Conservation (phyloP, 2,329 filamentous ascomycete species). For the Coleophoma cylindrospora region DNA sequence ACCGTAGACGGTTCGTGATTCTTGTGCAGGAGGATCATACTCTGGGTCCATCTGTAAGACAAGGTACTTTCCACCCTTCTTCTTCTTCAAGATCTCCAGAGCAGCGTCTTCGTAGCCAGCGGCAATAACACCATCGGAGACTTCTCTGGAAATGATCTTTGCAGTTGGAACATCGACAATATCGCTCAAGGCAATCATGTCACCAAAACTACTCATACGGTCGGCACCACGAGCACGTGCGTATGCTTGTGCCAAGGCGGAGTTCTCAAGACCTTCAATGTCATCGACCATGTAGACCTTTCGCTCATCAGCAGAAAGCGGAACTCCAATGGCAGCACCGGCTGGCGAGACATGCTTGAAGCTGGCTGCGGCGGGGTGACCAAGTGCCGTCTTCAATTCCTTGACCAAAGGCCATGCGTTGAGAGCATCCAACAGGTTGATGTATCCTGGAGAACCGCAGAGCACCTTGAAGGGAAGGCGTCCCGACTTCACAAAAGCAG, state of each 20-base stretch:
- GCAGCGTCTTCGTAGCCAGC: conserved; percentile 81
- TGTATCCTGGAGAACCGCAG: conserved; percentile 85
- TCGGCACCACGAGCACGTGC: conserved; percentile 92
- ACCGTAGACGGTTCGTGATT: conserved; percentile 86
- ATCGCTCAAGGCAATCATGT: conserved; percentile 90
- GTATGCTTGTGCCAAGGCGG: conserved; percentile 86
- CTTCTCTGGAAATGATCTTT: conserved; percentile 96
- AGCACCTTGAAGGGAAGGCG: conserved; percentile 93
- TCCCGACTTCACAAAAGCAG: conserved; percentile 69
- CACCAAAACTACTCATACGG: conserved; percentile 97
- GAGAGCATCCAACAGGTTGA: conserved; percentile 93
- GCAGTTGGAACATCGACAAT: conserved; percentile 88
- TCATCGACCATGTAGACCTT: conserved; percentile 99
- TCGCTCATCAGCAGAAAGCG: conserved; percentile 79
- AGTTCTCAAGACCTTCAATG: conserved; percentile 82
- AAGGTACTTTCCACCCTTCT: conserved; percentile 97
- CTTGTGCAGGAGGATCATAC: conserved; percentile 69
- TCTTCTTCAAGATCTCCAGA: conserved; percentile 89
- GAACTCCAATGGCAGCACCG: conserved; percentile 88
- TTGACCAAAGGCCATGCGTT: conserved; percentile 97
- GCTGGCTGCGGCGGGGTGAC: conserved; percentile 85
- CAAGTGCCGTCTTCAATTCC: conserved; percentile 86
- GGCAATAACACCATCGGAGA: conserved; percentile 94
- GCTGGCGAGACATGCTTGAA: conserved; percentile 99
- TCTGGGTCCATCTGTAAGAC: conserved; percentile 90